A percentile compares a stretch with the other conserved stretches of the same genome.
These are phyloP conservation scores for Trichoderma simmonsii DNA, from an alignment of 2,329 filamentous ascomycete genomes.

Conservation along the genomic window DNA sequence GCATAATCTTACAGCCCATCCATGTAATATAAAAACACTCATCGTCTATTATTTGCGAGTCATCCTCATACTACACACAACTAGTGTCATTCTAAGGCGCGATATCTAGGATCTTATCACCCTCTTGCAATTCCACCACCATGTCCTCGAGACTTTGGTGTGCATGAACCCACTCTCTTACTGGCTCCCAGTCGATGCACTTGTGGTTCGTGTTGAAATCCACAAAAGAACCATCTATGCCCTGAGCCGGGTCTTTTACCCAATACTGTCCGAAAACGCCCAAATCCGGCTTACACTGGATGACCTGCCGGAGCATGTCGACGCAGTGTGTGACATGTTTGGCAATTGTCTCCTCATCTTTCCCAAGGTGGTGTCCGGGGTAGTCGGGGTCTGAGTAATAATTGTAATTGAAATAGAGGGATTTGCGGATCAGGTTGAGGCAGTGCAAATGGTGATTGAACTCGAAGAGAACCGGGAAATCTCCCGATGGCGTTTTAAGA, in stretches of 20 bases:
- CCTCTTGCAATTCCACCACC: slow-evolving; percentile 5
- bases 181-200: slow-evolving; percentile 12
- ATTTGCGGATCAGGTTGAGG: slow-evolving; percentile 12
- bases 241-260: slow-evolving; percentile 5
- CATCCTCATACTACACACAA: not conserved
- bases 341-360: not conserved
- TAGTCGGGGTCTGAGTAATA: slow-evolving; percentile 5
- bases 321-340: slow-evolving; percentile 8
- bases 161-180: slow-evolving; percentile 2
- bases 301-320: slow-evolving; percentile 10
- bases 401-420: slow-evolving; percentile 4
- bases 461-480: slow-evolving; percentile 9
- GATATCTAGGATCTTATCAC: slow-evolving; percentile 3
- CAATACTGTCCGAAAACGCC: slow-evolving; percentile 13
- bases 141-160: slow-evolving; percentile 8
- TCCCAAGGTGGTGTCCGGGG: not conserved
- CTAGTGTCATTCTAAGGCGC: not conserved
- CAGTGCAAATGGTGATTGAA: slow-evolving; percentile 15
- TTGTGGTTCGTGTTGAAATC: slow-evolving; percentile 13
- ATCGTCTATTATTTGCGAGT: not conserved
- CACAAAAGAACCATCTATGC: slow-evolving; percentile 11
- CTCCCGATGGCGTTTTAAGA: not conserved
- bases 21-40: not conserved
- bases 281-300: slow-evolving; percentile 11
- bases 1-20: not conserved